Percentiles rank a stretch among this genome's conserved stretches.
phyloP scores from a whole-genome alignment of 371 early-diverging fungal species.

The Choanephora cucurbitarum region DNA sequence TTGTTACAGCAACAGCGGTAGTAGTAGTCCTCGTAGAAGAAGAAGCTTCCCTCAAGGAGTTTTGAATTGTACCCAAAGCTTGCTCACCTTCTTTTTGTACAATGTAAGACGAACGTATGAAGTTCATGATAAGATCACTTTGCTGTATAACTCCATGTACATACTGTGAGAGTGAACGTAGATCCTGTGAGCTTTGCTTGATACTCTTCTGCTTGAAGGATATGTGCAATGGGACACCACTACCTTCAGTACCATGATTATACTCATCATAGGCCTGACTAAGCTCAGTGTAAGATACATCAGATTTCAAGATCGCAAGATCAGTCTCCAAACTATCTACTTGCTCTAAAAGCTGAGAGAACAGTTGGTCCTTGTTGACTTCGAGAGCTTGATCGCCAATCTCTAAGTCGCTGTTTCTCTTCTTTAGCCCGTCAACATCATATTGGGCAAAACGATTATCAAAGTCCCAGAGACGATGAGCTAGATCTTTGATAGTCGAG shows the following conservation, averaged over 20 bases:
- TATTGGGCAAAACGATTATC: conserved; percentile 36
- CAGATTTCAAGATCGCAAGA: conserved; percentile 13
- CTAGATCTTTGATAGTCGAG: conserved; percentile 13
- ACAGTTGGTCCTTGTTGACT: conserved; percentile 1
- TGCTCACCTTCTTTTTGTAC: conserved; percentile 25
- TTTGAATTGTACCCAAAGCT: conserved; percentile 26
- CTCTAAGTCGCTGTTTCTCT: conserved; percentile 8
- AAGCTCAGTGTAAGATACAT: conserved; percentile 15
- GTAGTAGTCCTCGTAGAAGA: background rate
- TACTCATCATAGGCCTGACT: conserved; percentile 15
- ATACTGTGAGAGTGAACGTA: conserved; percentile 23
- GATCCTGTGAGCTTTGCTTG: conserved; percentile 16
- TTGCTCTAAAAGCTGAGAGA: background rate
- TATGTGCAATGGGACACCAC: conserved; percentile 9
- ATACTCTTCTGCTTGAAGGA: conserved; percentile 11
- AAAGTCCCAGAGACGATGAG: conserved; percentile 43
- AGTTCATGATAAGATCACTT: conserved; percentile 14
- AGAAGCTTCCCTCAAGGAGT: conserved; percentile 15
- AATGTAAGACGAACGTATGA: conserved; percentile 8
- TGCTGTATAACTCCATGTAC: conserved; percentile 27
- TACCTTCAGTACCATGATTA: background rate
- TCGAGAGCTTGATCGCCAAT: conserved; percentile 1
- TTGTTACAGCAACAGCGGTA: background rate
- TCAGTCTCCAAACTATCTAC: background rate
- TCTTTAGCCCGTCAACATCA: conserved; percentile 23